Evolutionary conservation across 2,329 filamentous ascomycete genomes (phyloP).

Genomic region (Juglanconis oblonga): DNA sequence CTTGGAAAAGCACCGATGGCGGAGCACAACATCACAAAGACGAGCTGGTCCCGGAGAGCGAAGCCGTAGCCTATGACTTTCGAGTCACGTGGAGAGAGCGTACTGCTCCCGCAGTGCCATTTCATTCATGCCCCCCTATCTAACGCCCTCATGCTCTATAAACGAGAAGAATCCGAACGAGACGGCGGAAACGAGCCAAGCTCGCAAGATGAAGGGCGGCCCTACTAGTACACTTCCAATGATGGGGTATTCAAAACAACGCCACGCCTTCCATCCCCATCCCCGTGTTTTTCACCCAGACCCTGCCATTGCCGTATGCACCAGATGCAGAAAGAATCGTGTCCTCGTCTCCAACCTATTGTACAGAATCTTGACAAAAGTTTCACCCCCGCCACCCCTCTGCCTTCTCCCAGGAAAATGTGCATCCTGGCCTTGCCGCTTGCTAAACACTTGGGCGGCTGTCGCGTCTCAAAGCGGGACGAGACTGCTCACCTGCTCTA

Average conservation of each 20-base stretch:
- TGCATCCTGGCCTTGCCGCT: too few species aligned
- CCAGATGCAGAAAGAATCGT: slow-evolving; percentile 17
- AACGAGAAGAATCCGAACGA: too few species aligned
- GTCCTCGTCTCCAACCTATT: slow-evolving; percentile 8
- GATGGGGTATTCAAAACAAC: slow-evolving; percentile 18
- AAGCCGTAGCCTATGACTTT: neutral
- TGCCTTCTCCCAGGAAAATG: too few species aligned
- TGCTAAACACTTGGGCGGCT: neutral
- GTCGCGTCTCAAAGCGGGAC: neutral
- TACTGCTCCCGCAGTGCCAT: neutral
- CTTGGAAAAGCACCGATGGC: neutral
- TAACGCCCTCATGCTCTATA: neutral
- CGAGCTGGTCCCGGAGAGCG: neutral
- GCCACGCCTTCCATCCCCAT: slow-evolving; percentile 7
- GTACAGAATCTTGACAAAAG: slow-evolving; percentile 9
- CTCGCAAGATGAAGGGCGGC: neutral
- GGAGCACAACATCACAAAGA: neutral
- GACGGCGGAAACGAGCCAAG: neutral
- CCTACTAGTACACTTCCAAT: slow-evolving; percentile 9
- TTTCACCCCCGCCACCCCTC: neutral
- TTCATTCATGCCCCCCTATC: neutral
- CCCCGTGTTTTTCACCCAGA: slow-evolving; percentile 5
- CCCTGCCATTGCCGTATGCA: slow-evolving; percentile 17
- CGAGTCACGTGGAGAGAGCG: neutral
- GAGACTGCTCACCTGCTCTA: neutral